Evolutionary conservation across 192 early-diverging fungal species (phyloP).

Genomic region (Coemansia sp.): DNA sequence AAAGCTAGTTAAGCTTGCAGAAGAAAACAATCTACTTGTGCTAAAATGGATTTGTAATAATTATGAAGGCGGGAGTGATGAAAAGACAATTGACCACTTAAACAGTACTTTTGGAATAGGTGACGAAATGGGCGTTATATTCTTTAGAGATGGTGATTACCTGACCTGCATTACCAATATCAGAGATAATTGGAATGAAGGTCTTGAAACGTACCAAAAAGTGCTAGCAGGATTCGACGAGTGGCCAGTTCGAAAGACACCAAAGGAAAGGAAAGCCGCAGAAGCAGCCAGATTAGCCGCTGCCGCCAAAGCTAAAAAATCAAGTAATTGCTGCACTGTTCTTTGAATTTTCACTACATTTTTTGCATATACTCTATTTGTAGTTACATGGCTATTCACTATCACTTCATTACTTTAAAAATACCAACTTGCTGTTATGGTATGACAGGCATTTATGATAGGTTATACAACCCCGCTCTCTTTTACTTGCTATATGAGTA

Average conservation of each 20-base stretch:
- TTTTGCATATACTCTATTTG: neutral
- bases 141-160: neutral
- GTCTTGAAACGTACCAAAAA: no score
- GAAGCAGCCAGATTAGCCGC: neutral
- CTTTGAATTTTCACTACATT: neutral
- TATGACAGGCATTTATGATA: neutral
- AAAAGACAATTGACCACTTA: no score
- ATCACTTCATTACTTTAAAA: neutral
- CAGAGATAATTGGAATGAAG: no score
- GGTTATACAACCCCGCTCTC: no score
- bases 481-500: no score
- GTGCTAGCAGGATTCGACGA: neutral
- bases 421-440: neutral
- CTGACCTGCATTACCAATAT: no score
- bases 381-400: neutral
- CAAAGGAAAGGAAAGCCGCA: neutral
- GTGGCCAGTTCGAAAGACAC: neutral
- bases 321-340: neutral
- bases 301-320: neutral
- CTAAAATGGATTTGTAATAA: neutral
- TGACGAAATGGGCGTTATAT: no score
- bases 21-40: neutral
- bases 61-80: neutral
- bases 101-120: no score
- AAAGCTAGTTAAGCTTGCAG: no score